These are phyloP conservation scores for Penstemon eatonii DNA, from an alignment of 257 asterid genomes.

Conservation along the genomic window DNA sequence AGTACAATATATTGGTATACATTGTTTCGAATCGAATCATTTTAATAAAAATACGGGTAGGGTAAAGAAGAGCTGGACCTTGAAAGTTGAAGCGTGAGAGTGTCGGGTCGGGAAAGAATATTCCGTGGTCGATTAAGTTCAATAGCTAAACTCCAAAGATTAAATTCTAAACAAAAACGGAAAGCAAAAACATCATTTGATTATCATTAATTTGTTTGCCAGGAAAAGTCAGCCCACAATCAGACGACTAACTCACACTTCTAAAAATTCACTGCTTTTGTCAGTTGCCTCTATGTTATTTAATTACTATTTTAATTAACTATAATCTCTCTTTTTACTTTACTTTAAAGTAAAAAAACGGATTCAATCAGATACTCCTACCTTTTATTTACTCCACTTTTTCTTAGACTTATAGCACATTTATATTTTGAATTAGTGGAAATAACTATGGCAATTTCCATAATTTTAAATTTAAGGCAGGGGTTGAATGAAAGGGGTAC, in stretches of 20 bases:
- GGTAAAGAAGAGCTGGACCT: conserved; percentile 47
- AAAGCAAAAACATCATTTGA: conserved; percentile 72
- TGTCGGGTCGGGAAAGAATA: conserved; percentile 68
- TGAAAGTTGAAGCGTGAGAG: conserved; percentile 68
- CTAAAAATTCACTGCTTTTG: conserved; percentile 83
- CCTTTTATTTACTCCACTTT: no score
- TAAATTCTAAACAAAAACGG: conserved; percentile 52
- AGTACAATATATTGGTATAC: no score
- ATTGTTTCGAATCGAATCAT: no score
- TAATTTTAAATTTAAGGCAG: no score
- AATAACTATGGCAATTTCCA: no score
- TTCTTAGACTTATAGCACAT: no score
- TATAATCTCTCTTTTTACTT: neutral
- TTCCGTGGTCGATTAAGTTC: conserved; percentile 63
- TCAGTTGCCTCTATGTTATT: conserved; percentile 45
- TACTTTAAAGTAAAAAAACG: no score
- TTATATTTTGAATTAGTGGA: no score
- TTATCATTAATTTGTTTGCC: conserved; percentile 60
- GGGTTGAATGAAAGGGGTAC: no score
- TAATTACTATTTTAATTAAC: neutral
- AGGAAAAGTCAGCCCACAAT: conserved; percentile 89
- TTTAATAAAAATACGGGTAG: neutral
- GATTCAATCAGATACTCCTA: no score
- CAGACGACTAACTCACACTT: conserved; percentile 63
- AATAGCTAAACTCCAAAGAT: conserved; percentile 80